Evolutionary conservation across 768 basidiomycete genomes (phyloP), one percentile per base, ranked within the genome.

Genomic region (Lactifluus pinguis): DNA sequence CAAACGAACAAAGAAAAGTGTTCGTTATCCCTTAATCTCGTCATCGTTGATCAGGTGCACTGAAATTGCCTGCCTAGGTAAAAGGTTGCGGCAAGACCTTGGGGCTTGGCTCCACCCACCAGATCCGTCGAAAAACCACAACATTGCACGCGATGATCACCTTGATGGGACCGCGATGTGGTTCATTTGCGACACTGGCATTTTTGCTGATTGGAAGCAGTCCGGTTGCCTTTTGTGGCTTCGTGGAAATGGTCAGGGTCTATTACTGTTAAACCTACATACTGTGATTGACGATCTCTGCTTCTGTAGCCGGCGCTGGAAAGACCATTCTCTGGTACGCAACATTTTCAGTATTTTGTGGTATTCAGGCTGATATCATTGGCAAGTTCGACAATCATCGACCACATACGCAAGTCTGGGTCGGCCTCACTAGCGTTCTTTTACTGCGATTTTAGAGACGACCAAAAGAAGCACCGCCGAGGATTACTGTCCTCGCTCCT

Each of bases 71-170:
- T 21, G 25, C 5, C 9, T 25, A 59, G 58, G 51, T 21, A 44
- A 59, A 4, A 34, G 39, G 17, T 19, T 60, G 38, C 45, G 48
- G 44, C 10, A 10, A 6, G 29, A 54, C 6, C 19, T 48, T 6
- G 47, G 19, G n/a, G 11, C 17, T 7, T 60, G 59, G 59, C 53
- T 60, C 19, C 29, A 47, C 13, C 53, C 59, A 4, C 59, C 59
- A 13, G 53, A 60, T 13, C 59, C 59, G 3, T 60, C 25, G 14
- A 25, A 60, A 42, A 45, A 48, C 25, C 25, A 25, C 25, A 25
- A 25, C 25, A 25, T 10, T 15, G 53, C 47, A 0, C 19, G n/a
- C 10, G 30, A 42, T 14, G 38, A 15, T 15, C 59, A 49, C 6
- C 53, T 49, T n/a, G 39, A 17, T 7, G 53, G 36, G 47, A 53